Evolutionary conservation across 164 flowering plant genomes (phyloP).

Genomic region (Malania oleifera): DNA sequence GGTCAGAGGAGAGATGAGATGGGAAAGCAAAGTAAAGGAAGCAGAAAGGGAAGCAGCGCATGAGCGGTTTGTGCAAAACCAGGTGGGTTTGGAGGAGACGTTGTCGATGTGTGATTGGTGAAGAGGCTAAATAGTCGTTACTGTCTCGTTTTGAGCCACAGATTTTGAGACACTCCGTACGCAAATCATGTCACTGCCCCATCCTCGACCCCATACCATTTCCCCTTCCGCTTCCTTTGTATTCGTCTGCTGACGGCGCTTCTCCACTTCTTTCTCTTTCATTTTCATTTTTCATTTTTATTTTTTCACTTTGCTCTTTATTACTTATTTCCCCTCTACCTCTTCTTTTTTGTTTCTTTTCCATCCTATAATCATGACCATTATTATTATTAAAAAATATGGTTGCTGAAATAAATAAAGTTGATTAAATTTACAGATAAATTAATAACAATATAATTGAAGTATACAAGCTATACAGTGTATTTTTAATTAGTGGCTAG

Average conservation of each 20-base stretch:
- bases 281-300: background rate
- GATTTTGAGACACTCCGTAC: slow-evolving; percentile 20
- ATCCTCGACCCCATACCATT: too few species aligned
- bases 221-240: background rate
- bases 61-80: slow-evolving; percentile 15
- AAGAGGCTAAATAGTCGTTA: slow-evolving; percentile 7
- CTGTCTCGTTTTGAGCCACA: slow-evolving; percentile 27
- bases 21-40: background rate
- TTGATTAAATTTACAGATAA: too few species aligned
- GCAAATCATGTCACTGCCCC: background rate
- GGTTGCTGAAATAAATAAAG: too few species aligned
- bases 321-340: too few species aligned
- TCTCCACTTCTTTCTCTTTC: background rate
- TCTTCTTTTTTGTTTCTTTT: too few species aligned
- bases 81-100: slow-evolving; percentile 11
- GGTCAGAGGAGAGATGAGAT: background rate
- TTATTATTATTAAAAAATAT: too few species aligned
- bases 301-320: too few species aligned
- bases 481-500: too few species aligned
- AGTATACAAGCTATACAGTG: too few species aligned
- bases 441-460: too few species aligned
- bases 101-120: slow-evolving; percentile 28
- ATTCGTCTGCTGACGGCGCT: slow-evolving; percentile 1
- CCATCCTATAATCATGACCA: too few species aligned
- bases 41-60: background rate